Evolutionary conservation across 805 yeast genomes (phyloP), one percentile per base, ranked within the genome.

Genomic region (Starmerella gropengiesseri): DNA sequence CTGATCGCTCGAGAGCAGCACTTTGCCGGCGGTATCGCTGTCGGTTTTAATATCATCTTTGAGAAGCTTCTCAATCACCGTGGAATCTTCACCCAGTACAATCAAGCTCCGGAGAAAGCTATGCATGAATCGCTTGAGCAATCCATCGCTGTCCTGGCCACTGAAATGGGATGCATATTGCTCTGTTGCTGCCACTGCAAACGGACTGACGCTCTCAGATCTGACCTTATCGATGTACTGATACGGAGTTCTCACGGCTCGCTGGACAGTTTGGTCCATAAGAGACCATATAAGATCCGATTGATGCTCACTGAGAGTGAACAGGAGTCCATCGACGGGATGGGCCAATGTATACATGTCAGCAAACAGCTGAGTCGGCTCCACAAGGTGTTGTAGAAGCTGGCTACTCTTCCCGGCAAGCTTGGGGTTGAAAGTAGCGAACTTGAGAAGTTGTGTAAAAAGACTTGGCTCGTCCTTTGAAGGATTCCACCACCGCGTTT

Each of bases 401-500:
- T 61, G 58, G 3, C 67, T 62, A 9, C 77, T 68, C 49, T 77
- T 77, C 27, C 50, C 57, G 5, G 64, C 56, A 13, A 65, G 57
- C 7, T 64, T 43, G 7, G 43, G 40, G 38, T 55, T 51, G 4
- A 54, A 45, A 1, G 68, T 60, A 1, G 74, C 73, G 29, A 83
- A 61, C 55, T 74, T 73, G 22, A 81, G 53, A 43, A 85, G 62
- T 6, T 75, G 71, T 0, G 87, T 76, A 59, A 84, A 85, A 34
- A 82, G 63, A 0, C 94, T 77, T 43, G 69, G 67, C 14, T 65
- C 64, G 6, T 64, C 66, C 23, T 55, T 50, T 2, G 68, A 46
- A 21, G 71, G 63, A 55, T 74, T 79, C 86, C 91, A 86, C 95
- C 95, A 87, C 60, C 78, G 82, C 25, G 76, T 68, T 39, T 72